phyloP scores from a whole-genome alignment of 2,329 filamentous ascomycete genomes.

The Zasmidium cellare region DNA sequence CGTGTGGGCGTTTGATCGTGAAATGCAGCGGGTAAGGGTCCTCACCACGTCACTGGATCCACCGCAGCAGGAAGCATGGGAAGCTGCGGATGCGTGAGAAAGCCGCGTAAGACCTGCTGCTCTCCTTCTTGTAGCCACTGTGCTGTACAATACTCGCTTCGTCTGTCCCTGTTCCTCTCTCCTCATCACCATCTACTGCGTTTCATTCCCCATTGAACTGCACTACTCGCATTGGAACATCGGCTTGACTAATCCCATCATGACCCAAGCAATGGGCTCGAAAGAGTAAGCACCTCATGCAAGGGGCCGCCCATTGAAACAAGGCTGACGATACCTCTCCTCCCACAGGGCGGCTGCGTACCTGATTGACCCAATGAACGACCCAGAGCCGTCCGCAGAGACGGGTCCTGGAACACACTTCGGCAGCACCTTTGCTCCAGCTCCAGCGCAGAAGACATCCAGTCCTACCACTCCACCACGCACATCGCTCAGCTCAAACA shows the following conservation, averaged over 20 bases:
- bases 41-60: background rate
- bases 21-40: background rate
- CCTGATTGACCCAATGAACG: constrained; percentile 68
- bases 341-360: constrained; percentile 58
- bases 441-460: constrained; percentile 30
- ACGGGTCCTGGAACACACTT: constrained; percentile 64
- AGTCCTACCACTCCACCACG: constrained; percentile 30
- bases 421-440: constrained; percentile 46
- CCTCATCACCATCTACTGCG: background rate
- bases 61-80: too few relatives aligned
- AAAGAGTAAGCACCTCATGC: constrained; percentile 19
- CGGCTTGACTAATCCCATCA: constrained; percentile 1
- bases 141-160: too few relatives aligned
- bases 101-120: background rate
- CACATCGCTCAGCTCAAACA: constrained; percentile 38
- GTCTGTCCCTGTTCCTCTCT: background rate
- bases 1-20: background rate
- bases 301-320: constrained; percentile 14
- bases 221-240: too few relatives aligned
- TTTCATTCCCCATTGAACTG: background rate
- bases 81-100: background rate
- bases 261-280: constrained; percentile 19
- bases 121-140: background rate
- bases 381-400: constrained; percentile 66
- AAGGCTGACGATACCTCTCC: background rate